Evolutionary conservation across 2,329 filamentous ascomycete species (phyloP), one percentile per base, ranked within the genome.

Genomic region (Ceratocystis ficicola): DNA sequence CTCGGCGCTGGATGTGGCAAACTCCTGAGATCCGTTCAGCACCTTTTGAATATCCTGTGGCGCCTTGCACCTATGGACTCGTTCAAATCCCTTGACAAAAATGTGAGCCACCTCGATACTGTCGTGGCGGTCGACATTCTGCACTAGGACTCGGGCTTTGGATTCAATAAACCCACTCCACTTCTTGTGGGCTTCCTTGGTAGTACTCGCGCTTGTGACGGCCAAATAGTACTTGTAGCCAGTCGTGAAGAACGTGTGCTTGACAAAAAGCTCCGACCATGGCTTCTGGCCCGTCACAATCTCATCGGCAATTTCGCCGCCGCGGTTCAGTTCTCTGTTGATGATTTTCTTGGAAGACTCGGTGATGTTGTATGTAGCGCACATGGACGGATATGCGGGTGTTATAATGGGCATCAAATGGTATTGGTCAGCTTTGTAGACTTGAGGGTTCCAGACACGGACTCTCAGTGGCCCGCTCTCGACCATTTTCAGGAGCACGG

Each of bases 331-430:
- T 73, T 99, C 94, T 60, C 86, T 82, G 70, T 90, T 83, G 72
- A 99, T 91, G 62, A 96, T 85, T 5, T 83, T 79, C 78, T 91
- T 90, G 1, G 91, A 95, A 0, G 93, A 97, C 69, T 84, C 80
- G 2, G 89, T 92, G 68, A 99, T 87, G 72, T 96, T 97, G 78
- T 95, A 94, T 0, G 94, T 97, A 1, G 94, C 88, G 74, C 94
- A 97, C 92, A 96, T 97, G 62, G 91, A 95, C 2, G 94, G 94
- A 74, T 96, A 97, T 0, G 94, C 92, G 1, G 94, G 94, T 1
- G 94, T 99, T 72, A 99, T 97, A 75, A 99, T 90, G 32, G 94
- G 94, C 94, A 99, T 99, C 64, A 96, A 79, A 75, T 97, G 93
- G 70, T 85, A 89, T 55, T 84, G 83, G 74, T 97, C 94, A 65